Percentiles rank a stretch among this genome's conserved stretches.
These are phyloP conservation scores for Hypoxylon lienhwacheense DNA, from an alignment of 495 filamentous ascomycete genomes.

Conservation along the genomic window DNA sequence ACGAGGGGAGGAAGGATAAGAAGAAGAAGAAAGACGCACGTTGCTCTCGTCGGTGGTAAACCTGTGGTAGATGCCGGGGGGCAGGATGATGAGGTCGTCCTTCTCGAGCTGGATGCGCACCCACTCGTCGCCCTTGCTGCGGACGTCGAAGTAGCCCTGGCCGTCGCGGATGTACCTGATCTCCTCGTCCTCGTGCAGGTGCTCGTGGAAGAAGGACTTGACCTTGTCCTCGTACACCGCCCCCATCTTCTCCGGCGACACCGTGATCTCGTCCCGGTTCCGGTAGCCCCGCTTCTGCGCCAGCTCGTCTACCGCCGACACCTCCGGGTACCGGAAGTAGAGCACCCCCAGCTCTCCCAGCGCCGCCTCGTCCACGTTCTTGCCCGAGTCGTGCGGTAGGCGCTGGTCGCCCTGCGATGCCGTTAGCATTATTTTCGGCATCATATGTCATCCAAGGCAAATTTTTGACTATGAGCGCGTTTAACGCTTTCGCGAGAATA, in stretches of 20 bases:
- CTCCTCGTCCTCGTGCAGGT: slow-evolving; percentile 98
- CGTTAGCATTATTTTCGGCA: slow-evolving; percentile 10
- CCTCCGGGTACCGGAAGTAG: slow-evolving; percentile 67
- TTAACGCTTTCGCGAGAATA: slow-evolving; percentile 18
- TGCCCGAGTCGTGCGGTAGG: slow-evolving; percentile 82
- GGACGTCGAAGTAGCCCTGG: slow-evolving; percentile 89
- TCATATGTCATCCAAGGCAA: not conserved
- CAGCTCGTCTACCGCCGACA: slow-evolving; percentile 68
- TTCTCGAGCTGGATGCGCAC: slow-evolving; percentile 78
- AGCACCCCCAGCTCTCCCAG: slow-evolving; percentile 76
- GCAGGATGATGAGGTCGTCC: slow-evolving; percentile 77
- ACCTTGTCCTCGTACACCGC: slow-evolving; percentile 87
- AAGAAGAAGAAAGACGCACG: slow-evolving; percentile 57
- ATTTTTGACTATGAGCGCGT: not conserved
- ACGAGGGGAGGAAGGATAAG: not conserved
- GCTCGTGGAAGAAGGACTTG: slow-evolving; percentile 89
- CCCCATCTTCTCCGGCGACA: slow-evolving; percentile 88
- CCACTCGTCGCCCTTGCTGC: slow-evolving; percentile 74
- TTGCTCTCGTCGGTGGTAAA: slow-evolving; percentile 93
- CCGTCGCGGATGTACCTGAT: slow-evolving; percentile 96
- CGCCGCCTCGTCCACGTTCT: slow-evolving; percentile 58
- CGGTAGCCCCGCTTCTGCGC: slow-evolving; percentile 79
- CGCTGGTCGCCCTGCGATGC: slow-evolving; percentile 82
- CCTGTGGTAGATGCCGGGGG: slow-evolving; percentile 95
- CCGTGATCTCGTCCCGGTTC: slow-evolving; percentile 89